A percentile compares a stretch with the other conserved stretches of the same genome.
These are phyloP conservation scores for Fraxinus platypoda DNA, from an alignment of 305 asterid species.

Conservation along the genomic window DNA sequence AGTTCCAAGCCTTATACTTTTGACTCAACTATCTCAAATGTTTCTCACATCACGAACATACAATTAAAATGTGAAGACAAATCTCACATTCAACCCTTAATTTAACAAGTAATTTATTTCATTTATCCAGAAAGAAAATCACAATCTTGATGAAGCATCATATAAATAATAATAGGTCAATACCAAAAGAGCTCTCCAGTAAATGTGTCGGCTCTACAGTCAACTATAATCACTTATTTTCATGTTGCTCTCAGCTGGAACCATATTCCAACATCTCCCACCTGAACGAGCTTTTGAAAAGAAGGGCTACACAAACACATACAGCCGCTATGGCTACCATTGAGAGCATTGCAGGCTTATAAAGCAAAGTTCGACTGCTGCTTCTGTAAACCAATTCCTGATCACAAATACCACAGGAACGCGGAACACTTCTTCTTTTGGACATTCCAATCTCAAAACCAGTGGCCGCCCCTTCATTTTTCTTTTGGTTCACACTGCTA, in stretches of 20 bases:
- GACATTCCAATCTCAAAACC: slow-evolving; percentile 43
- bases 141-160: background rate
- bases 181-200: slow-evolving; percentile 17
- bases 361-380: slow-evolving; percentile 39
- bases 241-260: slow-evolving; percentile 34
- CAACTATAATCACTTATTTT: slow-evolving; percentile 18
- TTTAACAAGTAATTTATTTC: background rate
- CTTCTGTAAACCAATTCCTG: slow-evolving; percentile 36
- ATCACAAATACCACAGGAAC: slow-evolving; percentile 49
- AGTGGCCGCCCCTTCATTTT: slow-evolving; percentile 22
- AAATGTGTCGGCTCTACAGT: slow-evolving; percentile 27
- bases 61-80: too few species aligned
- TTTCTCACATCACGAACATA: too few species aligned
- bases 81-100: background rate
- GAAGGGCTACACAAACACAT: slow-evolving; percentile 78
- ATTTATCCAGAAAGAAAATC: background rate
- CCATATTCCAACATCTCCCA: slow-evolving; percentile 84
- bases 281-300: slow-evolving; percentile 67
- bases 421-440: background rate
- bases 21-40: too few species aligned
- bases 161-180: background rate
- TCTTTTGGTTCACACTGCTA: slow-evolving; percentile 36
- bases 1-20: too few species aligned
- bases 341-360: slow-evolving; percentile 67
- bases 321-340: slow-evolving; percentile 82